Evolutionary conservation across 345 rosid species (phyloP).

Genomic region (Gossypioides kirkii): DNA sequence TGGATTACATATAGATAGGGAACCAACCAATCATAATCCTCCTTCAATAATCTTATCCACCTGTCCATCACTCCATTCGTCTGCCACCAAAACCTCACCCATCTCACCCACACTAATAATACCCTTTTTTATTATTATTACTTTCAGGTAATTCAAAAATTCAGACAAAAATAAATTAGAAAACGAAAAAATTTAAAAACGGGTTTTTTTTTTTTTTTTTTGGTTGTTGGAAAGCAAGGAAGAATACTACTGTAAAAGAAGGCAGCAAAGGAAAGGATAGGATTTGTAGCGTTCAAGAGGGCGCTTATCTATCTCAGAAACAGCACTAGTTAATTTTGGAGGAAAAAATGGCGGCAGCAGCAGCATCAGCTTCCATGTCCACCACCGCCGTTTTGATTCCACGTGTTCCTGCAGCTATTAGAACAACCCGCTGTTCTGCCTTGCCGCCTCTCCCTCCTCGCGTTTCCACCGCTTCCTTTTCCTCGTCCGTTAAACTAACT

Average conservation of each 20-base stretch:
- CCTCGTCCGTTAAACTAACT: constrained; percentile 41
- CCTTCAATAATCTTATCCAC: neutral
- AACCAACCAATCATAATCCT: neutral
- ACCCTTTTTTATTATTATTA: too few species aligned
- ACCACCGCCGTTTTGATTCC: constrained; percentile 50
- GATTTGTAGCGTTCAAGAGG: constrained; percentile 11
- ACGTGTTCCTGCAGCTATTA: constrained; percentile 27
- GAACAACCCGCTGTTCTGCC: constrained; percentile 46
- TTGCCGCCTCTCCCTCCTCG: constrained; percentile 57
- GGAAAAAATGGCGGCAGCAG: constrained; percentile 28
- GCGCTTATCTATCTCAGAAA: constrained; percentile 4
- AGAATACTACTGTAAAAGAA: neutral
- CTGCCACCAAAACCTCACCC: neutral
- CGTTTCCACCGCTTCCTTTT: constrained; percentile 34
- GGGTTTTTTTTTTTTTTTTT: too few species aligned
- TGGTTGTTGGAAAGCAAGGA: neutral
- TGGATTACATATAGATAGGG: neutral
- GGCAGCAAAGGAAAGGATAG: constrained; percentile 10
- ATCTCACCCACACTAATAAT: neutral
- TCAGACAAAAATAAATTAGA: neutral
- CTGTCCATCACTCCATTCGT: neutral
- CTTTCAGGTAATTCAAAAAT: neutral
- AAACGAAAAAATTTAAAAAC: neutral
- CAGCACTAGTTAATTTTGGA: neutral
- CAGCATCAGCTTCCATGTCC: constrained; percentile 62